Percentiles rank a stretch among this genome's conserved stretches.
Evolutionary conservation across 495 filamentous ascomycete genomes (phyloP).

Genomic region (Lophiotrema nucula): DNA sequence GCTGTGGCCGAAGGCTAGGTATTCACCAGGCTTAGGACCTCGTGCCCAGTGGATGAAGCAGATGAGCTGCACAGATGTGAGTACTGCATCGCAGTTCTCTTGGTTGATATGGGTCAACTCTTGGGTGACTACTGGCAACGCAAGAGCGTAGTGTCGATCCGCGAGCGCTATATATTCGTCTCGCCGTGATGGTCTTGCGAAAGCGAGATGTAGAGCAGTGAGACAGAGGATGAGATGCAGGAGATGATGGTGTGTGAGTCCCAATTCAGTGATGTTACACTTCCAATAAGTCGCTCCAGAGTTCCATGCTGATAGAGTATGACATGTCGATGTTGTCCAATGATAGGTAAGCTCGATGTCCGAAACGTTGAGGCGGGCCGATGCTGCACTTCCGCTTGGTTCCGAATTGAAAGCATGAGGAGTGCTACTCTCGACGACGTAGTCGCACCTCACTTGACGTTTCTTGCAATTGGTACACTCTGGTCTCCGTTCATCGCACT

Average conservation of each 20-base stretch:
- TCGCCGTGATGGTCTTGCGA: not conserved
- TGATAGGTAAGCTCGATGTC: constrained; percentile 10
- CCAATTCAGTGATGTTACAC: not conserved
- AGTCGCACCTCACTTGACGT: constrained; percentile 5
- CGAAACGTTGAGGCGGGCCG: not conserved
- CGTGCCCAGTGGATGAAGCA: constrained; percentile 9
- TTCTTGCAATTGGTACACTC: constrained; percentile 9
- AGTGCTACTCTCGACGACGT: not conserved
- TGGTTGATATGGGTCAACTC: constrained; percentile 8
- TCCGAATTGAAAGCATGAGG: not conserved
- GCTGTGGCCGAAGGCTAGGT: constrained; percentile 4
- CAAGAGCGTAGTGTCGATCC: constrained; percentile 5
- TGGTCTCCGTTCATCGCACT: constrained; percentile 11
- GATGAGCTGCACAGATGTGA: constrained; percentile 11
- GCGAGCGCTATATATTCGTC: constrained; percentile 1
- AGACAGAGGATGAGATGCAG: constrained; percentile 6
- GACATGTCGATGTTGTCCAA: constrained; percentile 13
- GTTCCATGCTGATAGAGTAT: not conserved
- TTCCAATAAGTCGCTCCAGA: constrained; percentile 5
- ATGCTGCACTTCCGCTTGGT: not conserved
- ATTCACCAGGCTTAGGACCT: constrained; percentile 3
- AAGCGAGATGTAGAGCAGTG: constrained; percentile 4
- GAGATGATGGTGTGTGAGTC: not conserved
- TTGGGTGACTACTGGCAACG: not conserved
- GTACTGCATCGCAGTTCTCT: constrained; percentile 1